Conservation (phyloP, 306 rosid species). For the Vigna mungo region DNA sequence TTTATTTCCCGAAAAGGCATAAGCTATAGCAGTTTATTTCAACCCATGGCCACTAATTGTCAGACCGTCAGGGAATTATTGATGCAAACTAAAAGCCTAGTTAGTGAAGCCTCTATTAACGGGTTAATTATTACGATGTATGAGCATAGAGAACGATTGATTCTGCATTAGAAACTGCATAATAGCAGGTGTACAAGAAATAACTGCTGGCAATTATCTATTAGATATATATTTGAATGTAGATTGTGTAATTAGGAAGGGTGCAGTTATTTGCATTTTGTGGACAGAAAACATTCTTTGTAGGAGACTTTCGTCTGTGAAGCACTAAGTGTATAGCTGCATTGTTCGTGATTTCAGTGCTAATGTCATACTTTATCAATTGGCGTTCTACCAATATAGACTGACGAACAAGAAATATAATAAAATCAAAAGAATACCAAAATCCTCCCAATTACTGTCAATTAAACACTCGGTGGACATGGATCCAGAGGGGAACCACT, state of each 20-base stretch:
- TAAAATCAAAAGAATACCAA: conserved; percentile 3
- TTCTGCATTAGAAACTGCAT: neutral
- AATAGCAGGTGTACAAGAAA: neutral
- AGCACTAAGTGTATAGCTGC: neutral
- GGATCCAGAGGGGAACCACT: conserved; percentile 14
- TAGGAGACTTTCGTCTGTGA: neutral
- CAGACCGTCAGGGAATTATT: neutral
- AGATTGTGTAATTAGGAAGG: neutral
- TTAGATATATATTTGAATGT: neutral
- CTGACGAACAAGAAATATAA: conserved; percentile 11
- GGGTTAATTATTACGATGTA: neutral
- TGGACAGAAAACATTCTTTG: neutral
- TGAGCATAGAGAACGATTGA: neutral
- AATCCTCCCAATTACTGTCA: conserved; percentile 13
- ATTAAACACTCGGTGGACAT: conserved; percentile 10
- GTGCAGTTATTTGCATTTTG: neutral
- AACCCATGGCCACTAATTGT: conserved; percentile 20
- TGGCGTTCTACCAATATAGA: neutral
- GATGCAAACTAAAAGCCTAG: neutral
- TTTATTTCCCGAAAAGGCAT: conserved; percentile 19
- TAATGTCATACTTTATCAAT: neutral
- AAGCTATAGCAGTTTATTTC: conserved; percentile 23
- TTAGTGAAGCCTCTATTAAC: neutral
- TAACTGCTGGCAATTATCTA: neutral
- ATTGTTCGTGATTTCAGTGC: neutral